Percentiles rank a stretch among this genome's conserved stretches.
These are phyloP conservation scores for Aspergillus versicolor DNA, from an alignment of 2,329 filamentous ascomycete species.

Conservation along the genomic window DNA sequence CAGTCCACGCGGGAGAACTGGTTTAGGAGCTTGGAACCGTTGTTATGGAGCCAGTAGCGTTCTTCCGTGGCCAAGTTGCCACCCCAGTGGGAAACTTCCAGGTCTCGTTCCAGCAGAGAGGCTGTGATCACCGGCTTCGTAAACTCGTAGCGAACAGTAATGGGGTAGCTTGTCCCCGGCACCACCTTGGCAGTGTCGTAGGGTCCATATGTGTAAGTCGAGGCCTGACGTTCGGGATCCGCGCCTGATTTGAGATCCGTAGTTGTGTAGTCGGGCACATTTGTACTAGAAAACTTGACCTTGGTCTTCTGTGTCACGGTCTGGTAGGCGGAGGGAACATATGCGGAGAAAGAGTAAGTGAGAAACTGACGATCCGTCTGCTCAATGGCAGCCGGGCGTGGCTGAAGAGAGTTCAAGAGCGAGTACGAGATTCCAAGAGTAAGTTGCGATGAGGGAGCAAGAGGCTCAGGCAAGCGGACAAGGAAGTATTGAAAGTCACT, in stretches of 20 bases:
- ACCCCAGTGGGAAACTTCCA: constrained; percentile 97
- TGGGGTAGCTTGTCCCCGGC: constrained; percentile 71
- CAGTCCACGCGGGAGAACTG: constrained; percentile 77
- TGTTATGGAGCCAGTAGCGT: constrained; percentile 83
- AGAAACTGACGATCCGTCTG: constrained; percentile 88
- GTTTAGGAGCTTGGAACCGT: constrained; percentile 72
- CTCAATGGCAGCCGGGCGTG: constrained; percentile 77
- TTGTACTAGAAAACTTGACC: constrained; percentile 76
- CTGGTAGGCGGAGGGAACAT: constrained; percentile 76
- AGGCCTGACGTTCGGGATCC: constrained; percentile 78
- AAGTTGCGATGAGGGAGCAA: constrained; percentile 73
- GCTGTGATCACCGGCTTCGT: constrained; percentile 86
- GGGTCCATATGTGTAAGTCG: constrained; percentile 84
- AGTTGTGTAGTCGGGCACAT: constrained; percentile 82
- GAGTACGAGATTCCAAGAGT: constrained; percentile 87
- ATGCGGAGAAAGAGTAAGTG: constrained; percentile 80
- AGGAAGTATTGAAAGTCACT: constrained; percentile 80
- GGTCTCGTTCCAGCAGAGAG: constrained; percentile 76
- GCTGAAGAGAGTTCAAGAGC: constrained; percentile 72
- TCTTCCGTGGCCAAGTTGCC: constrained; percentile 96
- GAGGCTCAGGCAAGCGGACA: constrained; percentile 72
- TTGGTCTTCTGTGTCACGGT: constrained; percentile 97
- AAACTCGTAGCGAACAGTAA: constrained; percentile 88
- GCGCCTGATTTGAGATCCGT: constrained; percentile 59
- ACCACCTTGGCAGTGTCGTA: constrained; percentile 69